Conservation (phyloP, 768 basidiomycete species). For the Leccinum pellstonianum region DNA sequence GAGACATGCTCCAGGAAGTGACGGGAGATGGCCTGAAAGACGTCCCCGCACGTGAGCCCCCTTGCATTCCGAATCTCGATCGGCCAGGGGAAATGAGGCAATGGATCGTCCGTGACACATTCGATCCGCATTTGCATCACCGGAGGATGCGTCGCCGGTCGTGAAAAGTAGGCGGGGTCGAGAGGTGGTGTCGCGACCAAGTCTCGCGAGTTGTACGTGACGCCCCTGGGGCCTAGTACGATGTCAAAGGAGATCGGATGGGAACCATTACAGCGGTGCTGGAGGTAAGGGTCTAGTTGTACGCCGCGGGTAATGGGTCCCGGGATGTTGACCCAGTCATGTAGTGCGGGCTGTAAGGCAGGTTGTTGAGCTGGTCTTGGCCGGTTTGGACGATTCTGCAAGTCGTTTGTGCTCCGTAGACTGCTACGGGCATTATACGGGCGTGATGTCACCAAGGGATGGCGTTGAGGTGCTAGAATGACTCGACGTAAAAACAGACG, state of each 20-base stretch:
- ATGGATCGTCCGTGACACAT: neutral
- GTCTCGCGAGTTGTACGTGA: neutral
- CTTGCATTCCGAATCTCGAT: neutral
- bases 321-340: neutral
- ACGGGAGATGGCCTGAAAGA: neutral
- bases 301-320: neutral
- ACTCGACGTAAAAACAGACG: neutral
- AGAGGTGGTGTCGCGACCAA: neutral
- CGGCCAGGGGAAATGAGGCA: neutral
- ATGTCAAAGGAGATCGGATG: neutral
- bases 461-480: neutral
- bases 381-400: neutral
- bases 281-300: neutral
- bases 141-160: neutral
- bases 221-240: neutral
- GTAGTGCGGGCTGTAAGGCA: neutral
- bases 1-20: neutral
- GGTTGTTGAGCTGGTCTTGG: neutral
- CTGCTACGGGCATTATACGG: neutral
- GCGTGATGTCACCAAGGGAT: neutral
- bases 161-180: neutral
- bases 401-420: neutral
- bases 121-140: conserved; percentile 2
- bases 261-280: neutral
- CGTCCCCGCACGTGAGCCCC: neutral